Evolutionary conservation across 441 rosid species (phyloP).

Genomic region (Pelargonium cotyledonis): DNA sequence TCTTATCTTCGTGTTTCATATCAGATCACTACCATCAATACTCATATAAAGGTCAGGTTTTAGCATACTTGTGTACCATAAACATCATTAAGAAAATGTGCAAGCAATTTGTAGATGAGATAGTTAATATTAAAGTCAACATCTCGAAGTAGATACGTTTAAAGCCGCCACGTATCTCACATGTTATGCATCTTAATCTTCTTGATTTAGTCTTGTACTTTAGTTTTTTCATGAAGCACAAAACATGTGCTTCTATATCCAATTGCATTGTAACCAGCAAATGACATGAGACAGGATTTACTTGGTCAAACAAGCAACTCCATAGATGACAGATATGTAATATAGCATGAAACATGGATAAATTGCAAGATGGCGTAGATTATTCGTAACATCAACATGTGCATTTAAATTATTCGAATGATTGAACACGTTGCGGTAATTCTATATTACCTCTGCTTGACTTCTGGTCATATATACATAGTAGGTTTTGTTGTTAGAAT

Average conservation of each 20-base stretch:
- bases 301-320: neutral
- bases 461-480: neutral
- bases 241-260: neutral
- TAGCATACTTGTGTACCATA: neutral
- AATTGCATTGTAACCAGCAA: neutral
- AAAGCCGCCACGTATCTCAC: neutral
- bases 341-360: neutral
- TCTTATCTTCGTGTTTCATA: neutral
- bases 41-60: neutral
- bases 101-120: neutral
- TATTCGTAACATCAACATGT: neutral
- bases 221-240: neutral
- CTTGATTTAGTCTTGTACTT: neutral
- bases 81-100: neutral
- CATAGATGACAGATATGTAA: neutral
- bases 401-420: neutral
- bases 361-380: neutral
- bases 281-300: neutral
- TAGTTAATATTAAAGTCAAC: neutral
- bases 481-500: neutral
- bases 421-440: neutral
- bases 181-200: neutral
- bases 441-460: neutral
- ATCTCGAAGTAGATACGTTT: neutral
- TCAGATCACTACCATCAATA: neutral